Conservation (phyloP, 2,329 filamentous ascomycete species). For the Cyphellophora attinorum region DNA sequence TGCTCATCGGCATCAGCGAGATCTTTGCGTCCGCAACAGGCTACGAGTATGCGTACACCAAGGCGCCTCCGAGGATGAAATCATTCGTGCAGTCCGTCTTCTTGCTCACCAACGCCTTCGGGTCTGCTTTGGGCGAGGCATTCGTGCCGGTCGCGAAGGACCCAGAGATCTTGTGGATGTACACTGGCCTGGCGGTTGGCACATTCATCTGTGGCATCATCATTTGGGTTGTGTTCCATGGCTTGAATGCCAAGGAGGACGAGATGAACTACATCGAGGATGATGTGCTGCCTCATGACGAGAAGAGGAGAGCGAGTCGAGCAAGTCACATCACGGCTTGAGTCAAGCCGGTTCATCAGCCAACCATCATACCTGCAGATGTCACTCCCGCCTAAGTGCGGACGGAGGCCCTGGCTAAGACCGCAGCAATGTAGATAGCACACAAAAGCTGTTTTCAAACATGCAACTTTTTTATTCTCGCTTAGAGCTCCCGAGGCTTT, state of each 20-base stretch:
- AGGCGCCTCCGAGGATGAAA: constrained; percentile 60
- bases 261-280: constrained; percentile 31
- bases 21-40: constrained; percentile 56
- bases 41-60: constrained; percentile 64
- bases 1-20: constrained; percentile 42
- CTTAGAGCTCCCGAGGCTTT: no score
- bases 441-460: no score
- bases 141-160: constrained; percentile 30
- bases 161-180: constrained; percentile 59
- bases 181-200: constrained; percentile 45
- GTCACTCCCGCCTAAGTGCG: no score
- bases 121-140: constrained; percentile 42
- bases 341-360: no score
- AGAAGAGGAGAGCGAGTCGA: no score
- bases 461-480: no score
- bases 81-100: constrained; percentile 50
- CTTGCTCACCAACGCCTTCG: constrained; percentile 50
- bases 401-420: no score
- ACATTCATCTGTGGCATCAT: constrained; percentile 39
- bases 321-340: no score
- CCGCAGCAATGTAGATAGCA: no score
- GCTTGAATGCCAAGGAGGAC: constrained; percentile 40
- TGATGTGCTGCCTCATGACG: not conserved
- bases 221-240: constrained; percentile 44
- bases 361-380: no score